Evolutionary conservation across 352 stramenopile species (phyloP).

Genomic region (Phytophthora sp.): DNA sequence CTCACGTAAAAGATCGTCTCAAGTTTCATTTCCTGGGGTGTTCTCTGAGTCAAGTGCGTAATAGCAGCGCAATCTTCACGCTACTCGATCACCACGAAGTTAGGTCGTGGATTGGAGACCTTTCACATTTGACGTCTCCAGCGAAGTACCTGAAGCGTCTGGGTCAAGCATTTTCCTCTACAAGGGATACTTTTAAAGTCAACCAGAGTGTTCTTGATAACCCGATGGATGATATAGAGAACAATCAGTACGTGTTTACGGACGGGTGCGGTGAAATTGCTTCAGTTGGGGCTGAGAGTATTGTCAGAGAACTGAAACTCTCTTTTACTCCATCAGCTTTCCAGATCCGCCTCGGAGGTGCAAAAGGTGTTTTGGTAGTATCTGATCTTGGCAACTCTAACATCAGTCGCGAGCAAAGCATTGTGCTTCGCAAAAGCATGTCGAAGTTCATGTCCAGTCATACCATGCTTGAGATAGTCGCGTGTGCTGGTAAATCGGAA

Average conservation of each 20-base stretch:
- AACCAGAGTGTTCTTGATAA: conserved; percentile 51
- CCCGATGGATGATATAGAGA: conserved; percentile 51
- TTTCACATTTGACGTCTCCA: conserved; percentile 54
- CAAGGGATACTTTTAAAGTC: conserved; percentile 55
- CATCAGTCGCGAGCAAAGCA: conserved; percentile 23
- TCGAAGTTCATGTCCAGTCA: conserved; percentile 70
- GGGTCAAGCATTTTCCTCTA: conserved; percentile 78
- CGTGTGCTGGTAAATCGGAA: conserved; percentile 53
- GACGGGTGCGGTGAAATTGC: conserved; percentile 80
- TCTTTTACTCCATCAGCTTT: conserved; percentile 61
- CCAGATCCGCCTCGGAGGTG: conserved; percentile 75
- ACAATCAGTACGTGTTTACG: conserved; percentile 61
- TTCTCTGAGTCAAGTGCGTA: conserved; percentile 78
- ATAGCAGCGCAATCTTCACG: conserved; percentile 77
- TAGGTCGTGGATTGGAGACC: conserved; percentile 66
- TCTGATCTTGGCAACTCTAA: conserved; percentile 42
- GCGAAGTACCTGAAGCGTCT: conserved; percentile 83
- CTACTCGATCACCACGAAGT: conserved; percentile 54
- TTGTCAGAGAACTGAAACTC: conserved; percentile 51
- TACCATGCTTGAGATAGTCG: conserved; percentile 74
- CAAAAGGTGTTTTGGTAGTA: conserved; percentile 79
- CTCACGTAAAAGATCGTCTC: conserved; percentile 25
- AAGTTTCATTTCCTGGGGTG: conserved; percentile 73
- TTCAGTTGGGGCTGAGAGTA: conserved; percentile 34
- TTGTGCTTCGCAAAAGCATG: conserved; percentile 72